Evolutionary conservation across 805 yeast genomes (phyloP), one percentile per base, ranked within the genome.

Genomic region (Maudiozyma barnettii): DNA sequence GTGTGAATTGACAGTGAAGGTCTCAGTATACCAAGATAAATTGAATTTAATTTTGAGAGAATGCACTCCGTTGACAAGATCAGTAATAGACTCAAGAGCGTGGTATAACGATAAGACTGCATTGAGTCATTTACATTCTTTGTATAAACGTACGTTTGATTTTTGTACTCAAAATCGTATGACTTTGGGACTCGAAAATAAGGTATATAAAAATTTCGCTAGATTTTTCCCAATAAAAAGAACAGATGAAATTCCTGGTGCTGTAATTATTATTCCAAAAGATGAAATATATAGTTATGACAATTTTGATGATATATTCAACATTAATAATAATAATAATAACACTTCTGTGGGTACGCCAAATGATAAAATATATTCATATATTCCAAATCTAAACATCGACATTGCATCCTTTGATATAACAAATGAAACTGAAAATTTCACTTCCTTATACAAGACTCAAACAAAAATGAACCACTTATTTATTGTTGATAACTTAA

Each of bases 21-120:
- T 49, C 10, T 49, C 54, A 33, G 23, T 57, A 0, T 61, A 44
- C 41, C 44, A 50, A 10, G 55, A 52, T 33, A 55, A 49, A 45
- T 39, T 61, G 35, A 57, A 58, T 39, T 53, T 60, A 2, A 53
- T 61, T 21, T 49, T 50, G 3, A 46, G 59, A 19, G 49, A 51
- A 6, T 55, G 58, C 38, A 23, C 23, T 8, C 33, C 26, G 10
- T 12, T 46, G 13, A 14, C 39, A 29, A 26, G 42, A 23, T 35
- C 14, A 13, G 2, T 3, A 6, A 37, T 35, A 10, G 20, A 23
- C 26, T 6, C 30, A 20, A 30, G 38, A 16, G 10, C 14, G 8
- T 36, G 37, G 37, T 31, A 30, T 14, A 41, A 41, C 31, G 37
- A 31, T 19, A 14, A 18, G 10, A 30, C n/a, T 5, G 44, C 43